A percentile compares a stretch with the other conserved stretches of the same genome.
phyloP scores from a whole-genome alignment of 768 basidiomycete genomes.

The Termitomyces sp. region DNA sequence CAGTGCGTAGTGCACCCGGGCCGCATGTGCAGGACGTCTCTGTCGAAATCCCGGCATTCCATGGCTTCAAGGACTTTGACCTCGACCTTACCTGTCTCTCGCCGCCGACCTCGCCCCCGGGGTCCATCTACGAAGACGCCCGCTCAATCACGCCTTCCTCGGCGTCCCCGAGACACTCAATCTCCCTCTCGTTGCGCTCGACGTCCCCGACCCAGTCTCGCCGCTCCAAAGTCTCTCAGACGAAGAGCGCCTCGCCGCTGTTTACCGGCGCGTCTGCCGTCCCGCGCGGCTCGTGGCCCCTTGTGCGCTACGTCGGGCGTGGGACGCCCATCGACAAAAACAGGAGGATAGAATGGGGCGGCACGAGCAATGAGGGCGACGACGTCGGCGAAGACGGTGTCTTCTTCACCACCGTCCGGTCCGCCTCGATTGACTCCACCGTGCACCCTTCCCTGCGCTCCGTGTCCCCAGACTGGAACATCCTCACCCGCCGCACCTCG shows the following conservation, averaged over 20 bases:
- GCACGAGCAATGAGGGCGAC: constrained; percentile 25
- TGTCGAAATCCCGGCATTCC: constrained; percentile 20
- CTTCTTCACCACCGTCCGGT: constrained; percentile 30
- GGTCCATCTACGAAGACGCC: constrained; percentile 27
- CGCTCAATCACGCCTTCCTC: constrained; percentile 24
- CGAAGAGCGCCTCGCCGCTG: constrained; percentile 22
- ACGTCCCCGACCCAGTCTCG: constrained; percentile 20
- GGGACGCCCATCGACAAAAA: constrained; percentile 43
- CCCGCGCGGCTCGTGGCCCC: constrained; percentile 38
- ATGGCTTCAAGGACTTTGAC: constrained; percentile 40
- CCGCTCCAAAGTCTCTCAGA: constrained; percentile 11
- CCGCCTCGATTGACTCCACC: constrained; percentile 35
- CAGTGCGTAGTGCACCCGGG: no score
- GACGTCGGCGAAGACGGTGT: constrained; percentile 40
- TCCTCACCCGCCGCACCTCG: constrained; percentile 26
- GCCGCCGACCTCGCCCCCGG: constrained; percentile 31
- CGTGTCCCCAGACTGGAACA: constrained; percentile 35
- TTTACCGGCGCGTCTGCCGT: constrained; percentile 20
- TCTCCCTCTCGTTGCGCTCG: constrained; percentile 32
- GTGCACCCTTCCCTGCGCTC: constrained; percentile 27
- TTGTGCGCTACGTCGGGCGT: constrained; percentile 37
- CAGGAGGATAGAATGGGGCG: constrained; percentile 41
- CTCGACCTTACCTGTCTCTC: constrained; percentile 43
- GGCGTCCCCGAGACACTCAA: constrained; percentile 27
- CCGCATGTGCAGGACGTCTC: no score